Base-by-base conservation (phyloP, 306 rosid species). In the Corylus heterophylla region DNA sequence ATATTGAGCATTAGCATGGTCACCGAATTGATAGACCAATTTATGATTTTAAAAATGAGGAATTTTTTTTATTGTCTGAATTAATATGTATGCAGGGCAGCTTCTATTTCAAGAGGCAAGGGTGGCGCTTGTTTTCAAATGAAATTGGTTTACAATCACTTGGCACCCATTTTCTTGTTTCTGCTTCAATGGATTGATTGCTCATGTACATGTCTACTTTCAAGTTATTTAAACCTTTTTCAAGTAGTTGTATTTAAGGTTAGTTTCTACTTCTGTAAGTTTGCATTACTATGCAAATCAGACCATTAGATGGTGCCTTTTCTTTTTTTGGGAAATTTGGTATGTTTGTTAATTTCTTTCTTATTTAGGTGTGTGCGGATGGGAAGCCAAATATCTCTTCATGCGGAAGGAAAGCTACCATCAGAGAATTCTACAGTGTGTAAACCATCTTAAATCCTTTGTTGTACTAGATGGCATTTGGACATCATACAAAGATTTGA, bases 141-240 rank as follows among this genome's bases (percentile, higher is more conserved):
- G 97, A 89, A 93, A 81, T 77, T 91, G 81, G 94, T 83, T 52
- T 89, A 79, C 83, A 81, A 76, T 81, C 81, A 88, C 61, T 78
- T 89, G 84, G 97, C 89, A 16, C 92, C 94, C 11, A 35, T 89
- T 66, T 77, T 89, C 70, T 77, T 89, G 80, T 77, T 79, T 85
- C 74, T 91, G 70, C 82, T 89, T 55, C 87, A 76, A 67, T 89
- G 94, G 96, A 75, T 93, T 74, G 92, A 89, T 81, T 88, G 80
- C 77, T 87, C 89, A 0, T 87, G 82, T 71, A 82, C 94, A n/a
- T 88, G 87, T 84, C 84, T 89, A 76, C 76, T 84, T 80, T 67
- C 88, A 52, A 88, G 79, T 16, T 85, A 81, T 82, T 81, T 89
- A 17, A 83, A 84, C 80, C 90, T 88, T 73, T 85, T 91, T 80